Percentiles rank a stretch among this genome's conserved stretches.
These are phyloP conservation scores for Holtermanniella nyarrowii DNA, from an alignment of 768 basidiomycete species.

Conservation along the genomic window DNA sequence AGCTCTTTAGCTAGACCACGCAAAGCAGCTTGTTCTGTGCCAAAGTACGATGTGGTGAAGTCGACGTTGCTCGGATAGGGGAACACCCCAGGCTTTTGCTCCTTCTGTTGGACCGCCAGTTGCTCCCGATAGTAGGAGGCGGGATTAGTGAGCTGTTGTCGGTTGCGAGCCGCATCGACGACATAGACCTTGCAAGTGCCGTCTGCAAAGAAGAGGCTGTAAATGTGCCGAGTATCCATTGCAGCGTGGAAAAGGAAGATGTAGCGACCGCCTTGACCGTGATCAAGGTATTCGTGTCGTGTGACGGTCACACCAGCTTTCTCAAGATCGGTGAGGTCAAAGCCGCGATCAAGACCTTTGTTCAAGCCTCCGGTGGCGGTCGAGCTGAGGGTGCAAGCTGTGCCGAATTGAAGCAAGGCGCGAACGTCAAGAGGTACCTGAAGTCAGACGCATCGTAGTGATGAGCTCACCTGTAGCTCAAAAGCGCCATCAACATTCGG, in stretches of 20 bases:
- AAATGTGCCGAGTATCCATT: slow-evolving; percentile 67
- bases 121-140: slow-evolving; percentile 54
- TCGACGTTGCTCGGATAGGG: slow-evolving; percentile 51
- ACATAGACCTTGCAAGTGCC: slow-evolving; percentile 67
- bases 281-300: slow-evolving; percentile 61
- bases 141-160: slow-evolving; percentile 71
- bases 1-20: slow-evolving; percentile 82
- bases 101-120: slow-evolving; percentile 42
- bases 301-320: slow-evolving; percentile 51
- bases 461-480: slow-evolving; percentile 63
- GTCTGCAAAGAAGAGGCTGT: slow-evolving; percentile 70
- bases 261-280: slow-evolving; percentile 61
- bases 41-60: slow-evolving; percentile 58
- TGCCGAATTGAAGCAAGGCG: slow-evolving; percentile 71
- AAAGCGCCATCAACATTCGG: slow-evolving; percentile 91
- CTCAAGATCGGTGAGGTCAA: slow-evolving; percentile 74
- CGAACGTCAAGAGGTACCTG: slow-evolving; percentile 76
- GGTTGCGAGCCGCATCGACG: slow-evolving; percentile 79
- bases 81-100: slow-evolving; percentile 40
- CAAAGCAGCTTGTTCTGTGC: slow-evolving; percentile 64
- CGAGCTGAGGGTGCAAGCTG: slow-evolving; percentile 62
- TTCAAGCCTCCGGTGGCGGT: slow-evolving; percentile 59
- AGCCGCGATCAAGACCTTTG: slow-evolving; percentile 66
- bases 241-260: slow-evolving; percentile 80
- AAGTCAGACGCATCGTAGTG: neutral